phyloP scores from a whole-genome alignment of 2,329 filamentous ascomycete genomes.

The Tolypocladium album region DNA sequence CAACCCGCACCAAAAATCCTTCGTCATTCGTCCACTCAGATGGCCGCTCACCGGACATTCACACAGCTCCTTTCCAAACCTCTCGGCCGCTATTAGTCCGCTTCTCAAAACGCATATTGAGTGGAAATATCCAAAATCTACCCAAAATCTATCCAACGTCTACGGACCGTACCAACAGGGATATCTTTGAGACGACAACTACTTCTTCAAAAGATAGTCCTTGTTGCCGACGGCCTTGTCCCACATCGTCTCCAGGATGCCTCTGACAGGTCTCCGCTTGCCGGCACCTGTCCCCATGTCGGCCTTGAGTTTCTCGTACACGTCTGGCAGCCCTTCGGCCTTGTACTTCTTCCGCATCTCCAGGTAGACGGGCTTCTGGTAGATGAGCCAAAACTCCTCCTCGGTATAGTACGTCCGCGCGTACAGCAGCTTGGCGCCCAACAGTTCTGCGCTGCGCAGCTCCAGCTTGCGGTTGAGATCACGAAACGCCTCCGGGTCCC shows the following conservation, averaged over 20 bases:
- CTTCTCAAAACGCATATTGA: background rate
- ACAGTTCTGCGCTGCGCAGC: slow-evolving; percentile 32
- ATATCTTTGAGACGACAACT: background rate
- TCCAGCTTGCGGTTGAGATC: slow-evolving; percentile 37
- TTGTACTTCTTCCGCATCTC: slow-evolving; percentile 35
- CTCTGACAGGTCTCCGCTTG: slow-evolving; percentile 13
- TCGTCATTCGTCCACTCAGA: too few relatives aligned
- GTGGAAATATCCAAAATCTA: background rate
- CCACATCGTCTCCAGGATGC: slow-evolving; percentile 18
- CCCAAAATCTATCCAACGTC: background rate
- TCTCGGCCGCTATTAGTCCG: too few relatives aligned
- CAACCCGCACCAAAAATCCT: too few relatives aligned
- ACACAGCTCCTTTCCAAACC: too few relatives aligned
- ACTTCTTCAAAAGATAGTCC: slow-evolving; percentile 16
- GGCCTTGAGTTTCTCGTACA: slow-evolving; percentile 42
- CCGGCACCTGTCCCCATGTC: slow-evolving; percentile 14
- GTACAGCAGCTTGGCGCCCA: slow-evolving; percentile 46
- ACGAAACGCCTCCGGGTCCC: slow-evolving; percentile 27
- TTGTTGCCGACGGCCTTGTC: slow-evolving; percentile 17
- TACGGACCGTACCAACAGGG: background rate
- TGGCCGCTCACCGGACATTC: too few relatives aligned
- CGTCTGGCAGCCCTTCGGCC: slow-evolving; percentile 33
- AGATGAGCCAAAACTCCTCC: slow-evolving; percentile 42
- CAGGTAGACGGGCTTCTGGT: slow-evolving; percentile 37
- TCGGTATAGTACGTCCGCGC: slow-evolving; percentile 43